Evolutionary conservation across 108 stramenopile genomes (phyloP).

Genomic region (Nitzschia inconspicua): DNA sequence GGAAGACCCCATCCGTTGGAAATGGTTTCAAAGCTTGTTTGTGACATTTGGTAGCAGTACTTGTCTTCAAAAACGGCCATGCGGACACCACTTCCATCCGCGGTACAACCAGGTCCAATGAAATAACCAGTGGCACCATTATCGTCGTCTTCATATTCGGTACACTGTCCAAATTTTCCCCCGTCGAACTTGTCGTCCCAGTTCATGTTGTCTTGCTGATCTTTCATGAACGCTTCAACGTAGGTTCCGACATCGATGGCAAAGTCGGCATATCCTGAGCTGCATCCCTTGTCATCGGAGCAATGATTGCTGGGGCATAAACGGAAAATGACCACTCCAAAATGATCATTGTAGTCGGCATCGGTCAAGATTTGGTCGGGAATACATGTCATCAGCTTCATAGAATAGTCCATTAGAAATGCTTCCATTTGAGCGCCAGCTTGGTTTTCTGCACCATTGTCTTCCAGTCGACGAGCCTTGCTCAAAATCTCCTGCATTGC

Average conservation of each 20-base stretch:
- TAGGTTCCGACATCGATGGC: slow-evolving; percentile 28
- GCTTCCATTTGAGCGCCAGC: slow-evolving; percentile 11
- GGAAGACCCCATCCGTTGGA: slow-evolving; percentile 39
- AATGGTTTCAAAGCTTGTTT: slow-evolving; percentile 16
- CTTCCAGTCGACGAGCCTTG: no score
- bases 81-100: slow-evolving; percentile 16
- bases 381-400: slow-evolving; percentile 15
- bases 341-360: slow-evolving; percentile 20
- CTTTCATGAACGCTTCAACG: slow-evolving; percentile 28
- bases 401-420: slow-evolving; percentile 14
- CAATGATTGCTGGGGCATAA: slow-evolving; percentile 22
- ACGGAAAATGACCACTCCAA: slow-evolving; percentile 30
- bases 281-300: slow-evolving; percentile 22
- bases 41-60: slow-evolving; percentile 16
- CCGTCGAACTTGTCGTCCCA: slow-evolving; percentile 33
- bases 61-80: slow-evolving; percentile 30
- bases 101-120: slow-evolving; percentile 40
- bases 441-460: slow-evolving; percentile 5
- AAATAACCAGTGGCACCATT: slow-evolving; percentile 15
- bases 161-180: slow-evolving; percentile 27
- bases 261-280: slow-evolving; percentile 26
- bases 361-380: slow-evolving; percentile 8
- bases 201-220: slow-evolving; percentile 39
- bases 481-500: no score
- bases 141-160: slow-evolving; percentile 25